Base-by-base conservation (phyloP, 257 asterid genomes). In the Solanum dulcamara region DNA sequence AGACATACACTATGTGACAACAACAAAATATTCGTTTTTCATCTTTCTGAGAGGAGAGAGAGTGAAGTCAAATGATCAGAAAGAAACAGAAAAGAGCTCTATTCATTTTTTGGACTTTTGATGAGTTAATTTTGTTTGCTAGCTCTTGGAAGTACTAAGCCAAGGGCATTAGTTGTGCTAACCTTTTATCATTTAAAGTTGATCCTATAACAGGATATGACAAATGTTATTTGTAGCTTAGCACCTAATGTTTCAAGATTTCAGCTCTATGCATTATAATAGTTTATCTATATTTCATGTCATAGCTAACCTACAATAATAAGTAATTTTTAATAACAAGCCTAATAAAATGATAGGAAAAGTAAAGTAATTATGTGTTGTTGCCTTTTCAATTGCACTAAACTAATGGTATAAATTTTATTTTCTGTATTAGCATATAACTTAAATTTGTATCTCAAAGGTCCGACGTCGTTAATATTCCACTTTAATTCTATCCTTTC, bases 1-100 rank as follows among this genome's bases (percentile, higher is more conserved):
- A 66, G 90, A 88, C 90, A 84, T 26, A 38, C 75, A 74, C 87
- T 80, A 86, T 32, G 85, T 55, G 88, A 81, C 89, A 81, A 88
- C 44, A 60, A 3, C 53, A 80, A 80, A 88, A 70, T 37, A 81
- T 48, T 46, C 68, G 66, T 67, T 81, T 81, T 85, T 35, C 77
- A 72, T 48, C 68, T 86, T 68, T 83, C 46, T 32, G 37, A 77
- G 35, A 72, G 85, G 66, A 62, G 84, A 81, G 77, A 64, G 55
- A 71, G n/a, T n/a, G 20, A 60, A 55, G 80, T 46, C 22, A 26
- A 70, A 50, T 55, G 22, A 15, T 62, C 40, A 59, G 59, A 71
- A 3, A 24, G 10, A 83, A 67, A 84, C 20, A 67, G 32, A 46
- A 42, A 26, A 66, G 20, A 35, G 8, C n/a, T 72, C 81, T 79